A percentile compares a stretch with the other conserved stretches of the same genome.
Conservation (phyloP, 139 green algal genomes). For the Chlamydomonas sp. region DNA sequence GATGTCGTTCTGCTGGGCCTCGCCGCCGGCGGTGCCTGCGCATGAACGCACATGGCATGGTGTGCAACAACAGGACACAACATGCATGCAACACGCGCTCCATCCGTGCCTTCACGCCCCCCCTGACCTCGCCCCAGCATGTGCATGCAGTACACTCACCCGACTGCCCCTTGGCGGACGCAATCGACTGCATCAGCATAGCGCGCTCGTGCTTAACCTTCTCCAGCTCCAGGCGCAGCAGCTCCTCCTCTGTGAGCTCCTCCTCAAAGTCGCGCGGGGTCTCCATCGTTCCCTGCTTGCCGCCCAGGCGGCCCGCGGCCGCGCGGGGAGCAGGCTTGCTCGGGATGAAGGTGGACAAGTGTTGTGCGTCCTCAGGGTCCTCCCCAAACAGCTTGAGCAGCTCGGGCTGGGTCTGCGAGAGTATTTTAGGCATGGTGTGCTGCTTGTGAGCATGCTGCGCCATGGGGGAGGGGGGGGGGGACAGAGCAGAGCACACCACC, state of each 20-base stretch:
- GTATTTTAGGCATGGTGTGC: neutral
- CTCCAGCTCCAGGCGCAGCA: conserved; percentile 64
- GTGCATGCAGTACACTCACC: too few species aligned
- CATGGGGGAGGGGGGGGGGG: neutral
- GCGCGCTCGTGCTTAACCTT: conserved; percentile 71
- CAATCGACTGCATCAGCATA: conserved; percentile 63
- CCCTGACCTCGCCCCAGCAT: too few species aligned
- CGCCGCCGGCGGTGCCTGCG: conserved; percentile 60
- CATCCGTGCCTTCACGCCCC: too few species aligned
- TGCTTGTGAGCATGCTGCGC: neutral
- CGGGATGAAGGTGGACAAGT: conserved; percentile 24
- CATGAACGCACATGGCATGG: neutral
- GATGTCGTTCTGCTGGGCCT: conserved; percentile 76
- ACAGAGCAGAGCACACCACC: neutral
- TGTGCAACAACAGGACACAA: too few species aligned
- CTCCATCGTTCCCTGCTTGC: conserved; percentile 30
- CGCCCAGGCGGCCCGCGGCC: neutral
- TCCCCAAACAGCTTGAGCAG: conserved; percentile 51
- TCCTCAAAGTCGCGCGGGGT: conserved; percentile 45
- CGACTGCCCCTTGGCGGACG: conserved; percentile 41
- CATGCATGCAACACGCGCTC: too few species aligned
- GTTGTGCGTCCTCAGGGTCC: conserved; percentile 33
- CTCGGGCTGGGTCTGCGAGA: conserved; percentile 28
- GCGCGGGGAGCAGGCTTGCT: conserved; percentile 27
- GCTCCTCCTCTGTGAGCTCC: conserved; percentile 68